Conservation (phyloP, 1,284 basidiomycete species). For the Ceratobasidium sp. region DNA sequence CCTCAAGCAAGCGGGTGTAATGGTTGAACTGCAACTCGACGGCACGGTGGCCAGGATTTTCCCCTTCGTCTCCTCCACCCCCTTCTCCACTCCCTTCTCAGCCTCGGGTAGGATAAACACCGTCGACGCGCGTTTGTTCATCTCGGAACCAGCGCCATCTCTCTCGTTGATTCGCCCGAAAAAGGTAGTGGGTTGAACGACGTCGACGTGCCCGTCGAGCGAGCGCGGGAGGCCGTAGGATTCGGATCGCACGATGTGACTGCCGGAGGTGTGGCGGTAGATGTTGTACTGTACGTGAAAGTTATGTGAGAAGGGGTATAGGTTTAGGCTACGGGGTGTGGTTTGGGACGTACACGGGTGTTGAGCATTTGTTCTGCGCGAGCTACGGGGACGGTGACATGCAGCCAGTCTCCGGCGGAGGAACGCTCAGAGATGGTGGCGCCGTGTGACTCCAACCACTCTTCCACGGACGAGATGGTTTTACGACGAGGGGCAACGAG, state of each 20-base stretch:
- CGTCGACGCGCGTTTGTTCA: constrained; percentile 51
- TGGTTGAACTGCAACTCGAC: constrained; percentile 62
- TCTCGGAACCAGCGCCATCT: constrained; percentile 51
- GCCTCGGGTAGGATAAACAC: too few species aligned
- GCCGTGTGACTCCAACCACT: constrained; percentile 16
- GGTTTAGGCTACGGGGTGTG: background rate
- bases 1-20: constrained; percentile 72
- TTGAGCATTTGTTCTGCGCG: constrained; percentile 13
- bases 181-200: constrained; percentile 33
- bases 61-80: constrained; percentile 35
- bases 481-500: background rate
- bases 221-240: constrained; percentile 57
- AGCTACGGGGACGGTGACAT: constrained; percentile 3
- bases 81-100: too few species aligned
- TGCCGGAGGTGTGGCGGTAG: constrained; percentile 64
- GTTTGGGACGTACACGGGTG: constrained; percentile 59
- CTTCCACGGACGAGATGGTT: constrained; percentile 9
- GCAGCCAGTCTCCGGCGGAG: constrained; percentile 22
- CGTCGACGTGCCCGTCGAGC: constrained; percentile 22
- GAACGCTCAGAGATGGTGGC: background rate
- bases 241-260: constrained; percentile 66
- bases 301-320: background rate
- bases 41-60: constrained; percentile 61
- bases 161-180: constrained; percentile 52
- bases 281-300: constrained; percentile 63